phyloP scores from a whole-genome alignment of 2,329 filamentous ascomycete genomes.

The Stromatinia cepivora region DNA sequence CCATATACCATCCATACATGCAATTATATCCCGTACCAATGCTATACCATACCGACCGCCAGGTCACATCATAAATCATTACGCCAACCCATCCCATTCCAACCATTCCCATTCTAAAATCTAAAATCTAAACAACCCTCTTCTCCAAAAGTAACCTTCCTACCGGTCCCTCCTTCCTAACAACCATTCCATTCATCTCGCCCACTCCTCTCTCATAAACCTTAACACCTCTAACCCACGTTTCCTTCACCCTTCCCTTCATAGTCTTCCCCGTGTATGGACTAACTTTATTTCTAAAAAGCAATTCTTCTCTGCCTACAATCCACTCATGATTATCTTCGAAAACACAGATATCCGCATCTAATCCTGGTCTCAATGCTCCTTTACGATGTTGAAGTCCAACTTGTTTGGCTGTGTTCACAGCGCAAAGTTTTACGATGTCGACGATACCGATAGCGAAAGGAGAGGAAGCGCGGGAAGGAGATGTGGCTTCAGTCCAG shows the following conservation, averaged over 20 bases:
- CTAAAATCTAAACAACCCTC: constrained; percentile 28
- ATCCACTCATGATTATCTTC: constrained; percentile 80
- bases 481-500: constrained; percentile 52
- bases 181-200: constrained; percentile 48
- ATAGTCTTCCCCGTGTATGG: constrained; percentile 61
- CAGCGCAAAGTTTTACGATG: constrained; percentile 80
- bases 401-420: constrained; percentile 85
- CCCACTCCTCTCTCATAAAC: constrained; percentile 38
- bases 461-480: constrained; percentile 33
- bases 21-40: constrained; percentile 9
- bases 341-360: constrained; percentile 90
- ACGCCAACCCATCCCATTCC: not conserved
- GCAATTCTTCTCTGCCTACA: constrained; percentile 75
- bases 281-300: constrained; percentile 52
- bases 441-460: constrained; percentile 57
- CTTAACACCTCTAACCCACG: constrained; percentile 39
- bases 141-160: constrained; percentile 54
- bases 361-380: constrained; percentile 75
- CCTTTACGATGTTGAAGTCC: constrained; percentile 81
- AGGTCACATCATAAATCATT: not conserved
- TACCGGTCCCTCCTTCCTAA: constrained; percentile 45
- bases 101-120: not conserved
- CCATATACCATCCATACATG: not conserved
- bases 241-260: constrained; percentile 48
- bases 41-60: not conserved